phyloP scores from a whole-genome alignment of 1,284 basidiomycete genomes.

The Inonotus obliquus region DNA sequence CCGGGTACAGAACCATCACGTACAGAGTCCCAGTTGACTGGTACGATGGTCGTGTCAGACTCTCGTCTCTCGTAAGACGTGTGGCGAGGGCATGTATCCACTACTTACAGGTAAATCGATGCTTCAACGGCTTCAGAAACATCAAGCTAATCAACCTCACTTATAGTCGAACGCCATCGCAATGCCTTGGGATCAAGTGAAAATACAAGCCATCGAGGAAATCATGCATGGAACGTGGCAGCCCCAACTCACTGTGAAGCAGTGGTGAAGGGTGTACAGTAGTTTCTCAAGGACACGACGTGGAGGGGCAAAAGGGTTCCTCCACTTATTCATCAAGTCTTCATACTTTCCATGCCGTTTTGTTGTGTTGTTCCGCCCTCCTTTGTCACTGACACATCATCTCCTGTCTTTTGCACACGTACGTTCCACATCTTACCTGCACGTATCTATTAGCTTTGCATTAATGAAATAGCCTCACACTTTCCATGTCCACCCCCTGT shows the following conservation, averaged over 20 bases:
- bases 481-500: not conserved
- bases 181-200: slow-evolving; percentile 61
- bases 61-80: slow-evolving; percentile 63
- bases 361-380: not conserved
- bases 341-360: not conserved
- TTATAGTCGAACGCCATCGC: slow-evolving; percentile 58
- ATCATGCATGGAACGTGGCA: slow-evolving; percentile 65
- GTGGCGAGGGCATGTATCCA: slow-evolving; percentile 68
- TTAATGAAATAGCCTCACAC: not conserved
- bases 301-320: not conserved
- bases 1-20: slow-evolving; percentile 62
- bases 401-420: not conserved
- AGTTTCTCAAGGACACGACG: not conserved
- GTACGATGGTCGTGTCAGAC: slow-evolving; percentile 57
- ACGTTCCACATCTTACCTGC: not conserved
- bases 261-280: slow-evolving; percentile 2
- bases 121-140: slow-evolving; percentile 3
- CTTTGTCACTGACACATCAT: not conserved
- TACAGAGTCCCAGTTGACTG: slow-evolving; percentile 71
- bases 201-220: slow-evolving; percentile 71
- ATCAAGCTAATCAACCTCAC: slow-evolving; percentile 18
- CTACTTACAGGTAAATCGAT: slow-evolving; percentile 55
- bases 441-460: not conserved
- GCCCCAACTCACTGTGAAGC: slow-evolving; percentile 35
- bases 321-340: not conserved